A percentile compares a stretch with the other conserved stretches of the same genome.
phyloP scores from a whole-genome alignment of 1,139 yeast species.

The Yamadazyma diddensiae region DNA sequence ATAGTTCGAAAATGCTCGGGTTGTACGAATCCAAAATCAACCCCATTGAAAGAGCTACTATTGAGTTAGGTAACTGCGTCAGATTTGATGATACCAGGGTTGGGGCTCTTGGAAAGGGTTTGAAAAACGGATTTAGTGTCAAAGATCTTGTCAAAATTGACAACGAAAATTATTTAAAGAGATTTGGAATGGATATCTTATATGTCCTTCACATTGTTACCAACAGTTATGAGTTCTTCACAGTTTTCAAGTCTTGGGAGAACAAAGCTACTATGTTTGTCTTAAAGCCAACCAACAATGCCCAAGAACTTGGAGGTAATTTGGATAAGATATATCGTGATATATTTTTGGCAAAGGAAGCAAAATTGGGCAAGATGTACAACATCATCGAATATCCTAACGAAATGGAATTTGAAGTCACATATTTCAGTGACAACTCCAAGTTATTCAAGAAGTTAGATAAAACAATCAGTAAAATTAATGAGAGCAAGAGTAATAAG shows the following conservation, averaged over 20 bases:
- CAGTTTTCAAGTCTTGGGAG: conserved; percentile 69
- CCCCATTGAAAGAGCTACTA: conserved; percentile 68
- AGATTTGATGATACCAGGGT: conserved; percentile 64
- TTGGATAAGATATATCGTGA: conserved; percentile 57
- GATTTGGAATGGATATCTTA: conserved; percentile 57
- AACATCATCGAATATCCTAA: conserved; percentile 51
- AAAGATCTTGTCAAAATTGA: conserved; percentile 52
- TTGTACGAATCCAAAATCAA: conserved; percentile 74
- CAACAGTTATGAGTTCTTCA: conserved; percentile 73
- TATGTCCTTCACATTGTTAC: conserved; percentile 72
- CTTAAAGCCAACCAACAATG: conserved; percentile 64
- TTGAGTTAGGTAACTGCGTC: conserved; percentile 75
- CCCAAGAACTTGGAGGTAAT: conserved; percentile 62
- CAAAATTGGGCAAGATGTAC: conserved; percentile 39
- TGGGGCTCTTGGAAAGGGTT: conserved; percentile 84
- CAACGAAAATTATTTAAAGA: conserved; percentile 49
- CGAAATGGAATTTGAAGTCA: conserved; percentile 49
- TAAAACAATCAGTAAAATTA: conserved; percentile 51
- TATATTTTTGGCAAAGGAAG: conserved; percentile 44
- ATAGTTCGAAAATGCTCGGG: conserved; percentile 62
- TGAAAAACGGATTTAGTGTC: conserved; percentile 78
- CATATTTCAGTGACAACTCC: conserved; percentile 46
- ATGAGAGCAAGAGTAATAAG: conserved; percentile 67
- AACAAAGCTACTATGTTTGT: conserved; percentile 52
- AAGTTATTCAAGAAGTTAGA: conserved; percentile 56